These are phyloP conservation scores for Lenzites betulinus DNA, from an alignment of 768 basidiomycete genomes.

Conservation along the genomic window DNA sequence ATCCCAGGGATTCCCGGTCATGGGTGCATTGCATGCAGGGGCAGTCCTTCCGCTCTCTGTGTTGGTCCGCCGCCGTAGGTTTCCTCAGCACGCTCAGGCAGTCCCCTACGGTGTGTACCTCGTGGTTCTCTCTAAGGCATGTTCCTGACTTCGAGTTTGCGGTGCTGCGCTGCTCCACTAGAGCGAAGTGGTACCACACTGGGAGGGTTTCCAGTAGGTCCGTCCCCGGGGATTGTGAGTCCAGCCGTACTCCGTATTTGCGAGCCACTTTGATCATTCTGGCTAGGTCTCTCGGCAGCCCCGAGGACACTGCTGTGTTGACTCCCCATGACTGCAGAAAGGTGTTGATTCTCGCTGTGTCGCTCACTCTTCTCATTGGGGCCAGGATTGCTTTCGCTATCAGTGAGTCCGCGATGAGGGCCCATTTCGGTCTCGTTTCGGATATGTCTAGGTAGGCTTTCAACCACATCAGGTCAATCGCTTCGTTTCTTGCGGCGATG, in stretches of 20 bases:
- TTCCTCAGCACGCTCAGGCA: neutral
- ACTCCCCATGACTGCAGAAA: conserved; percentile 3
- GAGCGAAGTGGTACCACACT: neutral
- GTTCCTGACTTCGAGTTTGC: neutral
- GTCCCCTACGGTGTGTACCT: neutral
- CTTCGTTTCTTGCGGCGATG: conserved; percentile 11
- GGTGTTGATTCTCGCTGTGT: neutral
- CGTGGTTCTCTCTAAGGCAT: neutral
- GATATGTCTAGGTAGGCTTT: neutral
- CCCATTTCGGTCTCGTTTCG: conserved; percentile 7
- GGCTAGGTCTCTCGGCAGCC: neutral
- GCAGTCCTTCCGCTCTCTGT: too few species aligned
- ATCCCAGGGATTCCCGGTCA: too few species aligned
- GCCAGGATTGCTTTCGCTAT: neutral
- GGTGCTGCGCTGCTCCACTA: neutral
- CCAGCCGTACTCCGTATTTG: neutral
- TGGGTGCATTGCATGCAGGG: too few species aligned
- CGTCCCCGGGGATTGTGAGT: neutral
- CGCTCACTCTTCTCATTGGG: neutral
- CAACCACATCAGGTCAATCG: conserved; percentile 21
- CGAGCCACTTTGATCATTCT: neutral
- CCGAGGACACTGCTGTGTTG: neutral
- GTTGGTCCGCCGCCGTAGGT: too few species aligned
- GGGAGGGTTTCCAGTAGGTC: neutral
- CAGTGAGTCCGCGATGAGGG: conserved; percentile 13